phyloP scores from a whole-genome alignment of 2,329 filamentous ascomycete genomes.

The Scolecobasidium constrictum region DNA sequence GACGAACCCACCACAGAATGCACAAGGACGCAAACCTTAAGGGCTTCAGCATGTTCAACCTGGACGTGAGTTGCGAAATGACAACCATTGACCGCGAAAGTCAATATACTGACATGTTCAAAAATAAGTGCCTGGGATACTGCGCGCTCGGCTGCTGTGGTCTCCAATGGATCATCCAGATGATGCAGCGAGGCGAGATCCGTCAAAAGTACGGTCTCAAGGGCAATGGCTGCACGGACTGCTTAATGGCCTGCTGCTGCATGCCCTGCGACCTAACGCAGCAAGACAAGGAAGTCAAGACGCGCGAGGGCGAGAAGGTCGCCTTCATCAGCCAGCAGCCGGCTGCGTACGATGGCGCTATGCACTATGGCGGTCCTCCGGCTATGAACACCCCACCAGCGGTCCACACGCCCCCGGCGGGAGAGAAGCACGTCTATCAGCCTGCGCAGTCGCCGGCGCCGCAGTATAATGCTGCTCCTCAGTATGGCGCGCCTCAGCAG shows the following conservation, averaged over 20 bases:
- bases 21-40: constrained; percentile 19
- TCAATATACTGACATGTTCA: not conserved
- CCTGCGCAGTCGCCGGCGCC: too few species aligned
- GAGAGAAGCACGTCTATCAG: too few species aligned
- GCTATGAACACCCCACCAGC: too few species aligned
- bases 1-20: constrained; percentile 20
- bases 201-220: constrained; percentile 21
- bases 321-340: constrained; percentile 8
- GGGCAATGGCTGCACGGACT: constrained; percentile 21
- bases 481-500: too few species aligned
- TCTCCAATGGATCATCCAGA: constrained; percentile 20
- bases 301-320: constrained; percentile 13
- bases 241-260: constrained; percentile 24
- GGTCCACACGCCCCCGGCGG: too few species aligned
- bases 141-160: constrained; percentile 17
- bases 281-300: constrained; percentile 22
- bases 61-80: constrained; percentile 14
- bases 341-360: constrained; percentile 1
- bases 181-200: constrained; percentile 22
- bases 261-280: constrained; percentile 22
- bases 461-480: too few species aligned
- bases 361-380: not conserved
- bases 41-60: constrained; percentile 20
- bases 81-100: not conserved
- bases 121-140: constrained; percentile 20